phyloP scores from a whole-genome alignment of 2,329 filamentous ascomycete genomes.

The Hypoxylon sp. region DNA sequence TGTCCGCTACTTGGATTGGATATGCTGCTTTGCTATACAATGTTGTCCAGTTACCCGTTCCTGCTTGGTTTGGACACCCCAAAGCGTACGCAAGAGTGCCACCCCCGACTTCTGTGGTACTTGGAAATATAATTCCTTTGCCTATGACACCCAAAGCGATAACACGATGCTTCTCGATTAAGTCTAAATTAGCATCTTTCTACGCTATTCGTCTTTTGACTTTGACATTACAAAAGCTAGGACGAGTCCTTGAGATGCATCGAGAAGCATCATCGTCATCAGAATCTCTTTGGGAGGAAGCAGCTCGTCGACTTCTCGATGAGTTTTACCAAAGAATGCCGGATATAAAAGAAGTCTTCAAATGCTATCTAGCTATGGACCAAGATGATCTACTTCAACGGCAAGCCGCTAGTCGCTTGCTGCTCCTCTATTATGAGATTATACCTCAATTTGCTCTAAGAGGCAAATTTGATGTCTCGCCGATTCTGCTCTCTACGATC shows the following conservation, averaged over 20 bases:
- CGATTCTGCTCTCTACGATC: conserved; percentile 78
- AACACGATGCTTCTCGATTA: conserved; percentile 82
- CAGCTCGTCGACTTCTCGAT: conserved; percentile 75
- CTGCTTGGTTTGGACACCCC: conserved; percentile 77
- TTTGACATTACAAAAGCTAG: conserved; percentile 83
- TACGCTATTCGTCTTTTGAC: conserved; percentile 87
- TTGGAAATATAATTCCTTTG: conserved; percentile 89
- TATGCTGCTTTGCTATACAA: conserved; percentile 92
- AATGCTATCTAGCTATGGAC: conserved; percentile 77
- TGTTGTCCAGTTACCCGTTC: conserved; percentile 81
- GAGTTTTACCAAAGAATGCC: conserved; percentile 86
- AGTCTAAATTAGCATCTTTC: conserved; percentile 84
- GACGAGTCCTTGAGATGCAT: conserved; percentile 73
- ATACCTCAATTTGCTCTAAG: conserved; percentile 84
- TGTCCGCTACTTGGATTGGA: conserved; percentile 94
- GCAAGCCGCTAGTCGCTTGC: conserved; percentile 81
- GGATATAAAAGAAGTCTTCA: conserved; percentile 83
- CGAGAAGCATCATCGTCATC: conserved; percentile 58
- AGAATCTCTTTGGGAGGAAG: conserved; percentile 77
- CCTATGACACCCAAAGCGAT: conserved; percentile 86
- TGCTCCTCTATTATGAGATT: conserved; percentile 88
- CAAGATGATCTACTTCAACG: conserved; percentile 80
- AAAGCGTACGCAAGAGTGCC: conserved; percentile 75
- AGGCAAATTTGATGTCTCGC: conserved; percentile 90
- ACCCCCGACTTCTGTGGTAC: conserved; percentile 81